Base-by-base conservation (phyloP, 2,329 filamentous ascomycete genomes). In the Teratosphaeria nubilosa region DNA sequence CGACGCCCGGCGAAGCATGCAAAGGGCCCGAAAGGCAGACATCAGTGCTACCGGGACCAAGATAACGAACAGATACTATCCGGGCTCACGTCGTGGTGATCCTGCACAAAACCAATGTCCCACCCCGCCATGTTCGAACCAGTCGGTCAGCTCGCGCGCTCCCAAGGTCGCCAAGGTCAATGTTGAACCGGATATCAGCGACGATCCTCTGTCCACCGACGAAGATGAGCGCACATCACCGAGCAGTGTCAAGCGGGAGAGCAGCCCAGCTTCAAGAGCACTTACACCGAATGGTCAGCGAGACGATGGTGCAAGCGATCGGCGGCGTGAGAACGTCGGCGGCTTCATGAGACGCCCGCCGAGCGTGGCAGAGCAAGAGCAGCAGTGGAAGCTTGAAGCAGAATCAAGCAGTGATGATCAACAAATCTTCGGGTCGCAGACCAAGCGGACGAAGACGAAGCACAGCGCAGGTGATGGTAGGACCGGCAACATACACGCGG, bases 371-470 rank as follows among this genome's bases (percentile, higher is more conserved):
- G n/a, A 48, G 41, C 41, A 5, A 5, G 41, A 20, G 41, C 41
- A 48, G 41, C 22, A 22, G 41, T 5, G 20, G 6, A 20, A 48
- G 10, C 56, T 25, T 41, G 11, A 48, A 11, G 62, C 58, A 6
- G 41, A 37, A 13, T 25, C 30, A 5, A 58, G 60, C 54, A 62
- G 56, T 54, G 62, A 61, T 25, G 31, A 51, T 20, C 62, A 62
- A 51, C 62, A 62, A 51, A 54, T 62, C 4, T 65, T 61, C 41
- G 62, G 60, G 53, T 60, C 57, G 52, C 48, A 58, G 14, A 37
- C 53, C 20, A 61, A 62, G 53, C 45, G 55, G 41, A 50, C 53
- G 62, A 51, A 60, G 64, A 59, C 63, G 24, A 57, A 34, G 5
- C 25, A 24, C 11, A 11, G 41, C 20, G n/a, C 41, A 20, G 20